These are phyloP conservation scores for Phytophthora sojae DNA, from an alignment of 352 stramenopile species.

Conservation along the genomic window DNA sequence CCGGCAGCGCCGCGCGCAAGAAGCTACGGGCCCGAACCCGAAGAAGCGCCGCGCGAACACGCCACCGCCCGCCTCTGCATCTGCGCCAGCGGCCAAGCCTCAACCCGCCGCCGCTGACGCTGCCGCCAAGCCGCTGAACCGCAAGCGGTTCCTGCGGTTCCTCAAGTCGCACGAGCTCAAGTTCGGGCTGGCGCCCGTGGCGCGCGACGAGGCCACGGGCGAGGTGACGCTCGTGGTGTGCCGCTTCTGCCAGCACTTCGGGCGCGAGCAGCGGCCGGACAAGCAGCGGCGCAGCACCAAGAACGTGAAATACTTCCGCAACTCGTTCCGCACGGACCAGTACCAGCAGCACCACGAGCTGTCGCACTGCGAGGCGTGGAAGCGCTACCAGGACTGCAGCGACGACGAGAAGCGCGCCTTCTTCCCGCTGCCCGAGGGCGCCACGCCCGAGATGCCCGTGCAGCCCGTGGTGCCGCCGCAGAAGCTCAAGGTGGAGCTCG, in stretches of 20 bases:
- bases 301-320: slow-evolving; percentile 77
- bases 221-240: slow-evolving; percentile 63
- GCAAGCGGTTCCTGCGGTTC: slow-evolving; percentile 55
- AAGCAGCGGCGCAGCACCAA: slow-evolving; percentile 63
- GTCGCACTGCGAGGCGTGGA: slow-evolving; percentile 60
- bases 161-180: slow-evolving; percentile 58
- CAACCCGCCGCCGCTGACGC: neutral
- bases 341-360: slow-evolving; percentile 76
- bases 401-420: slow-evolving; percentile 58
- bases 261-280: slow-evolving; percentile 59
- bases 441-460: slow-evolving; percentile 5
- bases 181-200: slow-evolving; percentile 60
- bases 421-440: slow-evolving; percentile 41
- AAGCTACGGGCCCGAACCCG: slow-evolving; percentile 1
- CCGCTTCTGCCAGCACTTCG: slow-evolving; percentile 74
- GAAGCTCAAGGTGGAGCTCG: slow-evolving; percentile 31
- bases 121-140: slow-evolving; percentile 20
- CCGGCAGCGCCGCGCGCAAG: neutral
- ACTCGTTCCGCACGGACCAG: slow-evolving; percentile 73
- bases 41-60: slow-evolving; percentile 17
- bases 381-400: slow-evolving; percentile 48
- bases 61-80: no score
- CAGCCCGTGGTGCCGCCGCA: neutral
- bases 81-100: neutral
- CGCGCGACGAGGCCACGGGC: slow-evolving; percentile 48